Percentiles rank a stretch among this genome's conserved stretches.
Conservation (phyloP, 352 stramenopile genomes). For the Globisporangium okanoganense region DNA sequence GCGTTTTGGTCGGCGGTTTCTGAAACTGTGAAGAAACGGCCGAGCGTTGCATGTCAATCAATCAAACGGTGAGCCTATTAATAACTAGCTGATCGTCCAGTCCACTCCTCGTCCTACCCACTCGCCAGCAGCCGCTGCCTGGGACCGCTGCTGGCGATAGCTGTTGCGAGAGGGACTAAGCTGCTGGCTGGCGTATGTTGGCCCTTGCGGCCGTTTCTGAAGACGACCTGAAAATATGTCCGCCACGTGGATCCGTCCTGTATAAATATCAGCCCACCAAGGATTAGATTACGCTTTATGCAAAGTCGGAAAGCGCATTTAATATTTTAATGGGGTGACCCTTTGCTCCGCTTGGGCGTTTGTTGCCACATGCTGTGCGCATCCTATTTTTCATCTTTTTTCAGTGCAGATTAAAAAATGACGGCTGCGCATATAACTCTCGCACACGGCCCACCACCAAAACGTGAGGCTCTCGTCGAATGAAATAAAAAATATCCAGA, state of each 20-base stretch:
- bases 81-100: too few species aligned
- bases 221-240: background rate
- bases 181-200: background rate
- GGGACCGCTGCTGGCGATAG: background rate
- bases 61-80: too few species aligned
- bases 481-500: too few species aligned
- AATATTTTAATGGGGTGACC: too few species aligned
- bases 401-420: too few species aligned
- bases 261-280: background rate
- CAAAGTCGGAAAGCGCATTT: too few species aligned
- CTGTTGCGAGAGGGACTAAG: background rate
- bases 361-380: too few species aligned
- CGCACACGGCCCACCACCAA: too few species aligned
- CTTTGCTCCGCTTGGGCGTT: too few species aligned
- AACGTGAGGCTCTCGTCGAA: too few species aligned
- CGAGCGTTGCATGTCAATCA: background rate
- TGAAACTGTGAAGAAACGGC: background rate
- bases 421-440: too few species aligned
- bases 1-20: background rate
- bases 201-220: background rate
- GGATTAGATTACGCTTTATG: background rate
- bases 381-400: too few species aligned
- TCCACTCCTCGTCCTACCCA: background rate
- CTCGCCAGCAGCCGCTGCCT: background rate
- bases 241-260: background rate